A percentile compares a stretch with the other conserved stretches of the same genome.
Conservation (phyloP, 306 rosid species). For the Echinosophora koreensis region DNA sequence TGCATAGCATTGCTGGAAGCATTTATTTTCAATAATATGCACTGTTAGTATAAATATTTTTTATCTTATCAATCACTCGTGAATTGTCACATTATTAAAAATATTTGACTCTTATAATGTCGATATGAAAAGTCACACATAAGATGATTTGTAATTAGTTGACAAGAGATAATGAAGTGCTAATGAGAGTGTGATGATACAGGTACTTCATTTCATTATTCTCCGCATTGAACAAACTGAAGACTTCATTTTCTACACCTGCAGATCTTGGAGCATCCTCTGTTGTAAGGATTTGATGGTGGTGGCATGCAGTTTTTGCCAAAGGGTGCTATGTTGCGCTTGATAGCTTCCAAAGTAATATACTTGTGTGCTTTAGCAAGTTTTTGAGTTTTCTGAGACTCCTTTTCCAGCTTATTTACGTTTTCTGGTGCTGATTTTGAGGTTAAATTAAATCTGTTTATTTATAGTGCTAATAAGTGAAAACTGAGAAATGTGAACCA, state of each 20-base stretch:
- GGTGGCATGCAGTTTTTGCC: conserved; percentile 24
- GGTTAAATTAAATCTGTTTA: not conserved
- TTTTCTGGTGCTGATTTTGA: not conserved
- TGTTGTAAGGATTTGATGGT: conserved; percentile 31
- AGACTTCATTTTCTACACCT: conserved; percentile 40
- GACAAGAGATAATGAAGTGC: too few relatives aligned
- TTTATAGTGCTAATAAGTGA: conserved; percentile 14
- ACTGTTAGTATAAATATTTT: too few relatives aligned
- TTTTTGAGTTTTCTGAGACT: conserved; percentile 13
- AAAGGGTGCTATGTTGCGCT: conserved; percentile 24
- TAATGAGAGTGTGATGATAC: too few relatives aligned
- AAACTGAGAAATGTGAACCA: conserved; percentile 4
- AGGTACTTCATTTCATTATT: conserved; percentile 17
- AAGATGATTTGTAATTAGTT: too few relatives aligned
- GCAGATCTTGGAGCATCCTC: conserved; percentile 34
- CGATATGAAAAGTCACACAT: too few relatives aligned
- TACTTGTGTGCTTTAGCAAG: conserved; percentile 23
- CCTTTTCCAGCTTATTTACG: conserved; percentile 3
- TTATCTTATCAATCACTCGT: too few relatives aligned
- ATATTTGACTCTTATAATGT: too few relatives aligned
- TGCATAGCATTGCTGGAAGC: too few relatives aligned
- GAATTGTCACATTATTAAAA: too few relatives aligned
- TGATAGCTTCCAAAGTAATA: conserved; percentile 22
- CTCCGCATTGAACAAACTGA: conserved; percentile 4
- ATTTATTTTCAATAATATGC: too few relatives aligned